A percentile compares a stretch with the other conserved stretches of the same genome.
These are phyloP conservation scores for Citrus maxima DNA, from an alignment of 345 rosid species.

Conservation along the genomic window DNA sequence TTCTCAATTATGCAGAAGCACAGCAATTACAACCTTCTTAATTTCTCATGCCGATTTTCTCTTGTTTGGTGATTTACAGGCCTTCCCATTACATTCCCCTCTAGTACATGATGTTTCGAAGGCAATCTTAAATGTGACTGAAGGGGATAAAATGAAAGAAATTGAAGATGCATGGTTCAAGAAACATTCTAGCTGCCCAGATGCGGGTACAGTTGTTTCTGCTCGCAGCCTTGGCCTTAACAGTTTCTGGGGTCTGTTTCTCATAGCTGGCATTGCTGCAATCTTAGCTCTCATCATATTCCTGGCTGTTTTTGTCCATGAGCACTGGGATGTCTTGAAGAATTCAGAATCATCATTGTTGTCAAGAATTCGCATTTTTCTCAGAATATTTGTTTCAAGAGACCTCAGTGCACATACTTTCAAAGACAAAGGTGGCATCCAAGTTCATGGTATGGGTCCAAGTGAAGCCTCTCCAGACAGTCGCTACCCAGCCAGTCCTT, in stretches of 20 bases:
- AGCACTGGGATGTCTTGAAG: slow-evolving; percentile 9
- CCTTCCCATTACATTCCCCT: slow-evolving; percentile 41
- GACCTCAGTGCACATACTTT: slow-evolving; percentile 34
- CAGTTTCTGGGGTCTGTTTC: slow-evolving; percentile 46
- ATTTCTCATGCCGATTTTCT: neutral
- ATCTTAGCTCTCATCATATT: slow-evolving; percentile 23
- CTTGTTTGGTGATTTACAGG: slow-evolving; percentile 20
- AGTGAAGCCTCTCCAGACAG: slow-evolving; percentile 17
- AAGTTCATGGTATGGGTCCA: slow-evolving; percentile 7
- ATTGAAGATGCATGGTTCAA: slow-evolving; percentile 33
- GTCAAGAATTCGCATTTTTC: slow-evolving; percentile 18
- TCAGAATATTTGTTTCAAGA: slow-evolving; percentile 27
- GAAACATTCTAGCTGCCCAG: slow-evolving; percentile 15
- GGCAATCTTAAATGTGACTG: slow-evolving; percentile 37
- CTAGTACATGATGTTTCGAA: slow-evolving; percentile 42
- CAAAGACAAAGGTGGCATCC: slow-evolving; percentile 1
- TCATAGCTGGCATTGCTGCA: slow-evolving; percentile 31
- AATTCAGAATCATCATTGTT: slow-evolving; percentile 11
- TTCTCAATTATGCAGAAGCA: no score
- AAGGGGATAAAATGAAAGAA: slow-evolving; percentile 24
- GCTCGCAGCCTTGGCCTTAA: slow-evolving; percentile 32
- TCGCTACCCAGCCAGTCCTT: no score
- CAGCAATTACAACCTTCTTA: neutral
- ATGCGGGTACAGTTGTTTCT: slow-evolving; percentile 16
- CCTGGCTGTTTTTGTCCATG: slow-evolving; percentile 12